phyloP scores from a whole-genome alignment of 169 alveolate species.

The Besnoitia besnoiti region DNA sequence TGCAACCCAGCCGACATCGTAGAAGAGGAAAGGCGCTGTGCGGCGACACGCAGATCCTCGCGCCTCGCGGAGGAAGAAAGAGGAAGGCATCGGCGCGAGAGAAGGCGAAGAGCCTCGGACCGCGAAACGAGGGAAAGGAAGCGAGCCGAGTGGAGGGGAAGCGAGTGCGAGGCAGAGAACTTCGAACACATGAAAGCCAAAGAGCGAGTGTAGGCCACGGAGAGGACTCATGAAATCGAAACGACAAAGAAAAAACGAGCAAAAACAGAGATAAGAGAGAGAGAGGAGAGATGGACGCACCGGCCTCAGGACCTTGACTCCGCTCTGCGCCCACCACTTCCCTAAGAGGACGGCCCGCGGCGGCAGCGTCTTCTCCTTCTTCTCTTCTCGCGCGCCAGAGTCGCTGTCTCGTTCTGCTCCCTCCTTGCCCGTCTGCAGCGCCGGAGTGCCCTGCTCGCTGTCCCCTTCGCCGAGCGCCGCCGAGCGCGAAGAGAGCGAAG shows the following conservation, averaged over 20 bases:
- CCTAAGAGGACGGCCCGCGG: background rate
- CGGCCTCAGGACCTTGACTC: background rate
- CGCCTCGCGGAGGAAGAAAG: too few relatives aligned
- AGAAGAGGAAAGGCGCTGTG: too few relatives aligned
- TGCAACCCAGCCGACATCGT: background rate
- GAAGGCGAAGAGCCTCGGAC: background rate
- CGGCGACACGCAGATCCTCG: too few relatives aligned
- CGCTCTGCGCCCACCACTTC: slow-evolving; percentile 23
- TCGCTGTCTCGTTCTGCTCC: background rate
- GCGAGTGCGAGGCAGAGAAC: background rate
- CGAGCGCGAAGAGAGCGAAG: background rate
- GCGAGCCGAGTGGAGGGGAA: too few relatives aligned
- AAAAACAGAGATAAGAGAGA: background rate
- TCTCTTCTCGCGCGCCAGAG: background rate
- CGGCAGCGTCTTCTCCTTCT: background rate
- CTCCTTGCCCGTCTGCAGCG: background rate
- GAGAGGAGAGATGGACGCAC: background rate
- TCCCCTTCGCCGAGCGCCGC: background rate
- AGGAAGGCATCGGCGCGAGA: too few relatives aligned
- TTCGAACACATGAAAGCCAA: background rate
- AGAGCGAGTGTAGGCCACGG: background rate
- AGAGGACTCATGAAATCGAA: background rate
- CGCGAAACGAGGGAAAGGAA: background rate
- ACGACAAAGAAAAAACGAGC: background rate
- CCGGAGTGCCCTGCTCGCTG: background rate